Conservation (phyloP, 805 yeast species). For the Jamesozyma rosinii region DNA sequence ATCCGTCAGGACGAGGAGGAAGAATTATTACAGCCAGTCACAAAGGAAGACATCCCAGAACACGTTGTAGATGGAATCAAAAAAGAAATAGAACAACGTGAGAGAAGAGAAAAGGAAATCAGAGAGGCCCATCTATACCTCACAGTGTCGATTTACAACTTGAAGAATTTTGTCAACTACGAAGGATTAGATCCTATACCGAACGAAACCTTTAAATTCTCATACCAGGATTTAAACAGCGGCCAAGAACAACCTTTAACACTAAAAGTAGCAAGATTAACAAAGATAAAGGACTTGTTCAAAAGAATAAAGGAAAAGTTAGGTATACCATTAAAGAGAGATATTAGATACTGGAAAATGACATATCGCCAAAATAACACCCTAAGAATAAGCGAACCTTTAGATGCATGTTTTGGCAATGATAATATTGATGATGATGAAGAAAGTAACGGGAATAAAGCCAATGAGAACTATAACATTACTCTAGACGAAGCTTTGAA, state of each 20-base stretch:
- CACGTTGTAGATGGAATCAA: constrained; percentile 61
- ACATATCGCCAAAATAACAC: constrained; percentile 65
- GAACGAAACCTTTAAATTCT: constrained; percentile 41
- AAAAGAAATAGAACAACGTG: constrained; percentile 51
- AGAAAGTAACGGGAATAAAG: constrained; percentile 8
- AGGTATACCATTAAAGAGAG: constrained; percentile 30
- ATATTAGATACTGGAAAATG: constrained; percentile 55
- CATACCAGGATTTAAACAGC: constrained; percentile 42
- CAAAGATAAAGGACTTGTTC: constrained; percentile 42
- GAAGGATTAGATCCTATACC: constrained; percentile 61
- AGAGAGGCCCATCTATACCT: constrained; percentile 65
- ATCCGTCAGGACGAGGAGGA: constrained; percentile 54
- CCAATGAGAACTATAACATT: constrained; percentile 10
- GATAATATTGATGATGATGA: constrained; percentile 6
- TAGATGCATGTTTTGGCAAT: constrained; percentile 13
- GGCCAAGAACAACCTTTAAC: constrained; percentile 38
- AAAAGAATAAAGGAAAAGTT: constrained; percentile 40
- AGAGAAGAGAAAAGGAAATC: constrained; percentile 43
- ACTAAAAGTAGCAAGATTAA: constrained; percentile 48
- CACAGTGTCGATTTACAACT: constrained; percentile 48
- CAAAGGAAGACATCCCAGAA: constrained; percentile 50
- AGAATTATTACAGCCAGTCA: constrained; percentile 49
- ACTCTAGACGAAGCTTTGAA: constrained; percentile 44
- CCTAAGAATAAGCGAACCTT: constrained; percentile 45
- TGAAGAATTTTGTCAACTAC: constrained; percentile 45